Evolutionary conservation across 176 grass and related monocot species (phyloP).

Genomic region (Miscanthus lutarioriparius): DNA sequence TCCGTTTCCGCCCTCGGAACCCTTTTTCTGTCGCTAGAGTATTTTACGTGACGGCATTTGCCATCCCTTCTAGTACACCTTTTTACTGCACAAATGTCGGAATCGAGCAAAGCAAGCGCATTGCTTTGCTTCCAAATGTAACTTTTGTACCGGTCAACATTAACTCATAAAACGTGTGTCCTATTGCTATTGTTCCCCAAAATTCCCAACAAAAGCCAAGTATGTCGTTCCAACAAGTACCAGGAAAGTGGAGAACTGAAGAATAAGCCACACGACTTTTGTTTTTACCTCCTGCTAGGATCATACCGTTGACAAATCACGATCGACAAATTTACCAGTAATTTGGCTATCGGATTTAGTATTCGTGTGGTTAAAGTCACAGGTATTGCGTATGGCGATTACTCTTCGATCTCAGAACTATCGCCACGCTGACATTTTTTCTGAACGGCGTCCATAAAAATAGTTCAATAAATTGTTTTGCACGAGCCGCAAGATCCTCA

Average conservation of each 20-base stretch:
- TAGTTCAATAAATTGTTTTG: not conserved
- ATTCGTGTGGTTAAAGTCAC: not conserved
- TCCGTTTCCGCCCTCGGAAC: too few relatives aligned
- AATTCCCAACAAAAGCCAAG: not conserved
- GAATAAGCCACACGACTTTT: not conserved
- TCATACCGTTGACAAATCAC: not conserved
- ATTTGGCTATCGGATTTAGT: not conserved
- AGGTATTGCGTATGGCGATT: not conserved
- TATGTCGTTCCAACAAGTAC: not conserved
- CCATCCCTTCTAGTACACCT: not conserved
- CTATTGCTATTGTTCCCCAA: not conserved
- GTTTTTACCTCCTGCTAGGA: not conserved
- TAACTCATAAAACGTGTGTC: not conserved
- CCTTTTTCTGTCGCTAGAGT: not conserved
- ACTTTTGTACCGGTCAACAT: not conserved
- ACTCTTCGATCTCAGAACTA: not conserved
- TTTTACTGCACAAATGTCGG: not conserved
- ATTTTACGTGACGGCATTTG: not conserved
- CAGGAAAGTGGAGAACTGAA: not conserved
- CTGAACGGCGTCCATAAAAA: not conserved
- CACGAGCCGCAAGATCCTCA: not conserved
- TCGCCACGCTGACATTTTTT: not conserved
- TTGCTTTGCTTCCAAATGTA: not conserved
- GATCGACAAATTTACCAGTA: not conserved
- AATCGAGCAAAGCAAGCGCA: not conserved